These are phyloP conservation scores for Barnettozyma hawaiiensis DNA, from an alignment of 1,139 yeast species.

Conservation along the genomic window DNA sequence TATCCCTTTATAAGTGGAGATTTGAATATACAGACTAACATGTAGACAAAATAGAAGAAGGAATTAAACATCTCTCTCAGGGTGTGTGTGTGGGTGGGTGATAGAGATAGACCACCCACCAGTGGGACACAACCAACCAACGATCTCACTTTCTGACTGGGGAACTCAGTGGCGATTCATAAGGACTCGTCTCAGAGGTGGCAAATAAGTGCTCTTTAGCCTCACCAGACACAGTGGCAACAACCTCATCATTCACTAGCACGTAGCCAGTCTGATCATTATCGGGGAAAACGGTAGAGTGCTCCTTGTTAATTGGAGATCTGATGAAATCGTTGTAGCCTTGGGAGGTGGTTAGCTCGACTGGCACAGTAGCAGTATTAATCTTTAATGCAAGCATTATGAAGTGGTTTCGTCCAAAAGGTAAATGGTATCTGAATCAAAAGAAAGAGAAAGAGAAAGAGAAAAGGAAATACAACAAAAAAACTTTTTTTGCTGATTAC, in stretches of 20 bases:
- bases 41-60: not conserved
- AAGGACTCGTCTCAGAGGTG: not conserved
- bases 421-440: not conserved
- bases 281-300: conserved; percentile 28
- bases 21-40: not conserved
- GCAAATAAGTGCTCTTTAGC: conserved; percentile 18
- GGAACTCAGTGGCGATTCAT: conserved; percentile 2
- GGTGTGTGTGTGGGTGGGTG: too few species aligned
- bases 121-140: too few species aligned
- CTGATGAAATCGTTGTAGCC: conserved; percentile 32
- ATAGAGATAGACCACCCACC: too few species aligned
- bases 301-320: conserved; percentile 16
- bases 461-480: too few species aligned
- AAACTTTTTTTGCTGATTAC: too few species aligned
- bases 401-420: not conserved
- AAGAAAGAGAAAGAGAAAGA: not conserved
- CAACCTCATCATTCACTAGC: conserved; percentile 28
- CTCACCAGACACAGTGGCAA: conserved; percentile 32
- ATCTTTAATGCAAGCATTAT: conserved; percentile 8
- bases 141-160: conserved; percentile 6
- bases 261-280: conserved; percentile 26
- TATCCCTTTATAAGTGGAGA: not conserved
- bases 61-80: not conserved
- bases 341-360: conserved; percentile 30
- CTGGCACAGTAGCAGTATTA: conserved; percentile 22